Base-by-base conservation (phyloP, 257 asterid species). In the Capsicum baccatum region DNA sequence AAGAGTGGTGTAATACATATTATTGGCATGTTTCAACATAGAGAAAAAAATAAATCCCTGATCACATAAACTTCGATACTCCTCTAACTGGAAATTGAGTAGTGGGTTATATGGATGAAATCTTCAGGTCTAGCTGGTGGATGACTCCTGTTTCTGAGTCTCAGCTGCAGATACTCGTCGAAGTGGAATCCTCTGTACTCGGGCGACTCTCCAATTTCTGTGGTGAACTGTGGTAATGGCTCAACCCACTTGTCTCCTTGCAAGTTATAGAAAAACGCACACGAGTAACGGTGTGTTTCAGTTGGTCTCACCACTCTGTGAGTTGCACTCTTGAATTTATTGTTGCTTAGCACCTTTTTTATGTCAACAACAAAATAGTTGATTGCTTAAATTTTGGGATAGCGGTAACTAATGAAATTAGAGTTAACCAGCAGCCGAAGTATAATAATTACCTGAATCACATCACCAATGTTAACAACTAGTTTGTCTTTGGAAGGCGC, bases 201-300 rank as follows among this genome's bases (percentile, higher is more conserved):
- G 1, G 92, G 86, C 3, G 83, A 9, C 78, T 90, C 90, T 21
- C 89, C 89, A 5, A 88, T 85, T 5, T 90, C 84, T 33, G 67
- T 0, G 0, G 92, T 89, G 14, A 91, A 89, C 10, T 88, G 86
- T 5, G 89, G 88, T 37, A 90, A 83, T 67, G 94, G 97, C 54
- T 93, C 94, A 8, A 93, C 86, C 92, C 91, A 87, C 56, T 87
- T 86, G 62, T 90, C 91, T 58, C 89, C 93, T 2, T 48, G 83
- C 84, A 89, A 62, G 73, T 80, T 86, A n/a, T 89, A 85, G 91
- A 89, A 91, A 73, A 79, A 92, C 9, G 83, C 83, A 54, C 54
- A 83, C 1, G 92, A 89, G 79, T 87, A 83, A 17, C 92, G 86
- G 82, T 85, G 86, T 80, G 56, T 84, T 66, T 85, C 90, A 58